Evolutionary conservation across 106 monocot genomes (phyloP).

Genomic region (Dioscorea dumetorum): DNA sequence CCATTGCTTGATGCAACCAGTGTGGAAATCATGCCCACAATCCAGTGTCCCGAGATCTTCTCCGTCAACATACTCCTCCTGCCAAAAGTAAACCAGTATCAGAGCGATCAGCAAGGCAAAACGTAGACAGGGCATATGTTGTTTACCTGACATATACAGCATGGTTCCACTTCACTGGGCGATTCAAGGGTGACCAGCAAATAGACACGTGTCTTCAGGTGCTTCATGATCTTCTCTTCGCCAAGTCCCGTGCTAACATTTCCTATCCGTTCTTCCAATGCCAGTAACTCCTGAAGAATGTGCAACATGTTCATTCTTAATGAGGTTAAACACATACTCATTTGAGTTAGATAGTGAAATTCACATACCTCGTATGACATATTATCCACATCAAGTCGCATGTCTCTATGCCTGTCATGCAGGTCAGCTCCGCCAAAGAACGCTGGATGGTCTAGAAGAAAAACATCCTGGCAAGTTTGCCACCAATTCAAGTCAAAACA

Average conservation of each 20-base stretch:
- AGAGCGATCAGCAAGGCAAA: neutral
- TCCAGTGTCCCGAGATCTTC: slow-evolving; percentile 43
- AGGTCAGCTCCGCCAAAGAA: slow-evolving; percentile 18
- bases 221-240: slow-evolving; percentile 34
- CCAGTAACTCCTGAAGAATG: slow-evolving; percentile 50
- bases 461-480: slow-evolving; percentile 22
- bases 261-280: slow-evolving; percentile 58
- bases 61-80: slow-evolving; percentile 61
- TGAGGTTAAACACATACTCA: too few relatives aligned
- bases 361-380: slow-evolving; percentile 69
- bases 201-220: slow-evolving; percentile 23
- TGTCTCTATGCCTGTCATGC: slow-evolving; percentile 56
- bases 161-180: slow-evolving; percentile 14
- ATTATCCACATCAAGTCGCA: slow-evolving; percentile 72
- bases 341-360: neutral
- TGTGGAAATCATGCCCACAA: slow-evolving; percentile 73
- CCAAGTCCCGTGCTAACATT: slow-evolving; percentile 53
- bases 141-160: slow-evolving; percentile 33
- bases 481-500: neutral
- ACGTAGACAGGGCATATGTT: neutral
- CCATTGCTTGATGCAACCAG: slow-evolving; percentile 64
- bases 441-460: slow-evolving; percentile 20
- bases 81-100: neutral
- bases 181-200: neutral
- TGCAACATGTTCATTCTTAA: too few relatives aligned